A percentile compares a stretch with the other conserved stretches of the same genome.
These are phyloP conservation scores for Setomelanomma holmii DNA, from an alignment of 2,329 filamentous ascomycete genomes.

Conservation along the genomic window DNA sequence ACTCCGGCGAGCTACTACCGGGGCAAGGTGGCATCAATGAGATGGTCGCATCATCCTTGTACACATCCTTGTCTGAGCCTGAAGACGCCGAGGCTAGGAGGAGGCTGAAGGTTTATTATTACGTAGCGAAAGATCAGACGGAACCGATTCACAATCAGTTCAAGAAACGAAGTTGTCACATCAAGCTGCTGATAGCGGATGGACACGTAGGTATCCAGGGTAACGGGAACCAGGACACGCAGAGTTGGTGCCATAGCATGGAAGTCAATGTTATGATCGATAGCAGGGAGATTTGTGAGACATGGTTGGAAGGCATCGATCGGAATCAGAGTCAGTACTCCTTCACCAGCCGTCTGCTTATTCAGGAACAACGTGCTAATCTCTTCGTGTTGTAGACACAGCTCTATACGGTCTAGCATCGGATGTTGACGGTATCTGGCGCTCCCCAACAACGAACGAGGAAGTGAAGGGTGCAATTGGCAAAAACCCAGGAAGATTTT, in stretches of 20 bases:
- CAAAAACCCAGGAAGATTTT: constrained; percentile 61
- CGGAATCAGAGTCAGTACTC: not conserved
- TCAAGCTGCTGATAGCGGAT: constrained; percentile 80
- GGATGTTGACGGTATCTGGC: constrained; percentile 67
- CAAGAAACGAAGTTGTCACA: constrained; percentile 73
- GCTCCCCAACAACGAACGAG: constrained; percentile 54
- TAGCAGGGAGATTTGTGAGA: constrained; percentile 64
- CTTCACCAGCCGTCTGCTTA: not conserved
- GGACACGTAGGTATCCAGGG: constrained; percentile 73
- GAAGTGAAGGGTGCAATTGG: constrained; percentile 51
- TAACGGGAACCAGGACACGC: constrained; percentile 81
- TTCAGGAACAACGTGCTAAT: no score
- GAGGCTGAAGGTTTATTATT: constrained; percentile 70
- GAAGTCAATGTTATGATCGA: constrained; percentile 81
- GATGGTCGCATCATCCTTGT: constrained; percentile 68
- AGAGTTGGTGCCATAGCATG: constrained; percentile 79
- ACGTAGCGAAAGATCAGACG: constrained; percentile 76
- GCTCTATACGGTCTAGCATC: constrained; percentile 62
- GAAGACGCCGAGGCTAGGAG: constrained; percentile 59
- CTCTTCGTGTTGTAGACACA: constrained; percentile 55
- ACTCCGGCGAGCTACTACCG: constrained; percentile 76
- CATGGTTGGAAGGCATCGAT: constrained; percentile 61
- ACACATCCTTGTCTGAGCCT: constrained; percentile 44
- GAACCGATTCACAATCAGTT: constrained; percentile 70
- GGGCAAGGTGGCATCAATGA: constrained; percentile 80